Conservation (phyloP, 331 rosid genomes). For the Telfairia occidentalis region DNA sequence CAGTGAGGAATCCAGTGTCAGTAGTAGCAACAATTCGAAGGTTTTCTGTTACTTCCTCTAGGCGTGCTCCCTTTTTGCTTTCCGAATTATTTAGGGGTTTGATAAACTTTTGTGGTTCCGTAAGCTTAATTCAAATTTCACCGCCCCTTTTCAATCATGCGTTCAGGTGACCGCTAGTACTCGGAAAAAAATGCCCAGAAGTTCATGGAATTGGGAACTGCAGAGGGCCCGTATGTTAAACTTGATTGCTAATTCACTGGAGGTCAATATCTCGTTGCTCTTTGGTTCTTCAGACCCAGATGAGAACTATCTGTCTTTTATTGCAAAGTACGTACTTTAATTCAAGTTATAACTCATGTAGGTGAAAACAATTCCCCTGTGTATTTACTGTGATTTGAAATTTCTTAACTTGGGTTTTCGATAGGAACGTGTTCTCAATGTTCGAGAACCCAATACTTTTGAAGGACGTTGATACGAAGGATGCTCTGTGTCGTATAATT, state of each 20-base stretch:
- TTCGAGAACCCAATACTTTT: constrained; percentile 55
- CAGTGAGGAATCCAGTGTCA: constrained; percentile 38
- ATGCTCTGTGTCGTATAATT: constrained; percentile 67
- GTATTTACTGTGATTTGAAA: constrained; percentile 9
- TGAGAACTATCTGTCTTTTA: constrained; percentile 64
- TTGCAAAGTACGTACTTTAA: constrained; percentile 51
- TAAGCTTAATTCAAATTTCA: not conserved
- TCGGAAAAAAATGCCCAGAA: constrained; percentile 51
- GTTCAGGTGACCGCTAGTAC: constrained; percentile 43
- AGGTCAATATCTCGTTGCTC: constrained; percentile 65
- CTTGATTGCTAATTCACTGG: constrained; percentile 82
- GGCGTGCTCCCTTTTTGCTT: not conserved
- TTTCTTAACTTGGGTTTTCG: constrained; percentile 13
- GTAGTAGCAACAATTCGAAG: constrained; percentile 36
- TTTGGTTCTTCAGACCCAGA: constrained; percentile 67
- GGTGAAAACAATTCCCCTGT: not conserved
- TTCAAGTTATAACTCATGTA: not conserved
- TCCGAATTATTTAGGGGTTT: not conserved
- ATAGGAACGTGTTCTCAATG: constrained; percentile 59
- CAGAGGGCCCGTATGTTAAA: constrained; percentile 70
- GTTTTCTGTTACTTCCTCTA: constrained; percentile 19
- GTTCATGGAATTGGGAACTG: constrained; percentile 84
- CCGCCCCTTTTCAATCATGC: not conserved
- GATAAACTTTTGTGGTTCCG: not conserved
- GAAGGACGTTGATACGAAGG: constrained; percentile 64